Conservation (phyloP, 2,329 filamentous ascomycete genomes). For the Pseudogymnoascus sp. region DNA sequence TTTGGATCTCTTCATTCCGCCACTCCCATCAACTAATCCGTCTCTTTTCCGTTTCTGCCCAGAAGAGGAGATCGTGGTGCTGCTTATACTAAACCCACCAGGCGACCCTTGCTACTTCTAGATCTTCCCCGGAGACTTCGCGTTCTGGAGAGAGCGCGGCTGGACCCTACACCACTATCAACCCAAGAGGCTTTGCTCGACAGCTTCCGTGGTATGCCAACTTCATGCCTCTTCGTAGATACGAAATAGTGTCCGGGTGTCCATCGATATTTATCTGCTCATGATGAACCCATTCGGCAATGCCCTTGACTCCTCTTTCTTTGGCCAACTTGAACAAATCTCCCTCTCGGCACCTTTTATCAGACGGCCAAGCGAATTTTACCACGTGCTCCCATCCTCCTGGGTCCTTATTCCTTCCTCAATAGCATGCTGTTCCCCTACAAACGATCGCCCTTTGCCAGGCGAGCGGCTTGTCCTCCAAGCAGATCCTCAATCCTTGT, state of each 20-base stretch:
- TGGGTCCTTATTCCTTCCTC: slow-evolving; percentile 13
- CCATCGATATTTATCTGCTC: slow-evolving; percentile 22
- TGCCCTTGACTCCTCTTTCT: slow-evolving; percentile 17
- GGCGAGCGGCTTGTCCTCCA: not conserved
- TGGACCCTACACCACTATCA: slow-evolving; percentile 16
- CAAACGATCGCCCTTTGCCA: not conserved
- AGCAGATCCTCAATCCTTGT: not conserved
- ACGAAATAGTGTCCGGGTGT: slow-evolving; percentile 20
- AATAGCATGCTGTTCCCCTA: slow-evolving; percentile 23
- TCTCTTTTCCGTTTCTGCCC: slow-evolving; percentile 17
- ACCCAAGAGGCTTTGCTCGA: slow-evolving; percentile 20
- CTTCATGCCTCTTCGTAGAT: slow-evolving; percentile 21
- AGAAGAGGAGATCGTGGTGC: slow-evolving; percentile 9
- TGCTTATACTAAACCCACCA: slow-evolving; percentile 2
- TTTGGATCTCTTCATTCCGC: slow-evolving; percentile 19
- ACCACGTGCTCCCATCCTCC: slow-evolving; percentile 22
- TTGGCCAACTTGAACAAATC: too few species aligned
- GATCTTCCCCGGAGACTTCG: slow-evolving; percentile 3
- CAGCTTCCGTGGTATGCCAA: slow-evolving; percentile 19
- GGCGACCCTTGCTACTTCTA: not conserved
- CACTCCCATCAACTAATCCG: slow-evolving; percentile 14
- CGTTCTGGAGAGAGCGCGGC: slow-evolving; percentile 15
- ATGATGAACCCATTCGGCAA: slow-evolving; percentile 25
- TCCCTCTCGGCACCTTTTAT: slow-evolving; percentile 24
- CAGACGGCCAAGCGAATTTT: slow-evolving; percentile 30